Evolutionary conservation across 805 yeast species (phyloP).

Genomic region (Yarrowia sp.): DNA sequence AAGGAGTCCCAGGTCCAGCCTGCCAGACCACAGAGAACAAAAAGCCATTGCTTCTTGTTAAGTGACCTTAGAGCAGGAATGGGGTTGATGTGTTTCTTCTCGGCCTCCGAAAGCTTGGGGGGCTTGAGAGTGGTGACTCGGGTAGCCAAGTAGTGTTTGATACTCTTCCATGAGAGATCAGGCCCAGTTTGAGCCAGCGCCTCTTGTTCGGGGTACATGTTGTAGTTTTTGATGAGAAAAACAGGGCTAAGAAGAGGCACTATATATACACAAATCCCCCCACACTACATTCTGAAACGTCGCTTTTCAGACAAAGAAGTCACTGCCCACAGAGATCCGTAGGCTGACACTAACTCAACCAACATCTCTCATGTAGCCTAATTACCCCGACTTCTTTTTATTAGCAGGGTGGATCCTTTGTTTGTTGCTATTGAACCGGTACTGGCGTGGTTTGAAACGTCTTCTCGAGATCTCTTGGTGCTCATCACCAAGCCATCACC

Average conservation of each 20-base stretch:
- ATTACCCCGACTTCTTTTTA: background rate
- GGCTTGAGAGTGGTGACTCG: conserved; percentile 9
- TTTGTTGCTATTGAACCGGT: background rate
- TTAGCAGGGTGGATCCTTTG: background rate
- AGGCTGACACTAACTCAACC: background rate
- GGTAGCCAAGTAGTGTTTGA: background rate
- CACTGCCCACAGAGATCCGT: background rate
- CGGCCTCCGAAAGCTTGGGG: background rate
- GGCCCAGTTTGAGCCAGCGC: background rate
- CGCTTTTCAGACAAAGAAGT: background rate
- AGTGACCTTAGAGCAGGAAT: background rate
- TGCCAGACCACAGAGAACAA: conserved; percentile 55
- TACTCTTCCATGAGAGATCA: background rate
- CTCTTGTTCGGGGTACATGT: no score
- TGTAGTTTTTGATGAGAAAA: background rate
- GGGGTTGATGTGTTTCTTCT: conserved; percentile 14
- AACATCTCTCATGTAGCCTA: background rate
- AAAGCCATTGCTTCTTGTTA: conserved; percentile 54
- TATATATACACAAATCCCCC: background rate
- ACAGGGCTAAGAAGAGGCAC: background rate
- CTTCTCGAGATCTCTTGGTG: background rate
- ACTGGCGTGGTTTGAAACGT: background rate
- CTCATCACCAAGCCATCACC: background rate
- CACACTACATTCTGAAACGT: background rate
- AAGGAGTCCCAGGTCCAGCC: conserved; percentile 75